These are phyloP conservation scores for Xylariaceae sp. DNA, from an alignment of 2,329 filamentous ascomycete species.

Conservation along the genomic window DNA sequence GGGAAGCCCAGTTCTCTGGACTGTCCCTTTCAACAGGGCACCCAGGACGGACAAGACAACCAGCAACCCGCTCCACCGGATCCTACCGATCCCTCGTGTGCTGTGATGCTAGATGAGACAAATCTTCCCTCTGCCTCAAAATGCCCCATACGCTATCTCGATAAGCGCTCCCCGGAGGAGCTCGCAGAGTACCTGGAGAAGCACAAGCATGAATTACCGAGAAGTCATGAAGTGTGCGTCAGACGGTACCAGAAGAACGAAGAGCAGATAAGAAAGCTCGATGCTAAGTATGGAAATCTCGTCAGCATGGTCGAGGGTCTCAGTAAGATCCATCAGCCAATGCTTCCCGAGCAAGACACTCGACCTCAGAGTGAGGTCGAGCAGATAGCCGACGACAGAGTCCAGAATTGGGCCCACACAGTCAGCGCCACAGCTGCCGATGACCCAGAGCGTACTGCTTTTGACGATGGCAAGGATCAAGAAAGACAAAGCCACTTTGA, in stretches of 20 bases:
- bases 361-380: slow-evolving; percentile 43
- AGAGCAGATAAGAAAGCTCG: slow-evolving; percentile 78
- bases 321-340: slow-evolving; percentile 80
- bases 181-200: slow-evolving; percentile 90
- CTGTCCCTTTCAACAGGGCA: slow-evolving; percentile 65
- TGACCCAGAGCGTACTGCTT: slow-evolving; percentile 37
- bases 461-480: slow-evolving; percentile 42
- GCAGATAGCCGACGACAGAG: slow-evolving; percentile 61
- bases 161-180: slow-evolving; percentile 89
- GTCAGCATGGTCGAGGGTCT: slow-evolving; percentile 93
- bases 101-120: slow-evolving; percentile 59
- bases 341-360: slow-evolving; percentile 62
- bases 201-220: slow-evolving; percentile 90
- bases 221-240: slow-evolving; percentile 90
- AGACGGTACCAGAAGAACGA: slow-evolving; percentile 85
- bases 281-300: slow-evolving; percentile 89
- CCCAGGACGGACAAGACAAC: slow-evolving; percentile 29
- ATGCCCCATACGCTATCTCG: slow-evolving; percentile 88
- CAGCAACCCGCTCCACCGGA: slow-evolving; percentile 39
- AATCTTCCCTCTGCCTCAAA: slow-evolving; percentile 53
- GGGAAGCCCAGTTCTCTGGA: slow-evolving; percentile 73
- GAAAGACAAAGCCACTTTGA: slow-evolving; percentile 74
- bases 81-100: slow-evolving; percentile 59
- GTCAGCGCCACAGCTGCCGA: slow-evolving; percentile 52
- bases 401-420: slow-evolving; percentile 81